phyloP scores from a whole-genome alignment of 1,139 yeast genomes.

The Kodamaea ohmeri region DNA sequence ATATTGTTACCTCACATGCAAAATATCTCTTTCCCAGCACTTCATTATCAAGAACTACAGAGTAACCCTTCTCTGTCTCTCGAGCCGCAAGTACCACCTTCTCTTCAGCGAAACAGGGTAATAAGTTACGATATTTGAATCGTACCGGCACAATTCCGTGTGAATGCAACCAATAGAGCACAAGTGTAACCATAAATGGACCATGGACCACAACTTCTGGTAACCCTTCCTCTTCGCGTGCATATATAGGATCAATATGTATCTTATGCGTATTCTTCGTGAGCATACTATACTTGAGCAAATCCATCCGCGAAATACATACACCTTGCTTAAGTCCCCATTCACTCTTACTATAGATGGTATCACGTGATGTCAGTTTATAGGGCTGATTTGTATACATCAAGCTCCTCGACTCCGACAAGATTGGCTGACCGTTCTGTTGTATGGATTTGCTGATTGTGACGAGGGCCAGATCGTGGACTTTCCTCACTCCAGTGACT shows the following conservation, averaged over 20 bases:
- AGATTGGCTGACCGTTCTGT: constrained; percentile 7
- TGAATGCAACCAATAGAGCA: constrained; percentile 46
- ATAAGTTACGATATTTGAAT: constrained; percentile 49
- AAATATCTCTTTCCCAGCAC: constrained; percentile 10
- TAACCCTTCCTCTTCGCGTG: constrained; percentile 53
- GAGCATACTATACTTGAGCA: constrained; percentile 66
- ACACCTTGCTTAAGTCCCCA: no score
- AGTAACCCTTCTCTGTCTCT: not conserved
- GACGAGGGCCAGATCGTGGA: constrained; percentile 43
- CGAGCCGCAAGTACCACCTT: constrained; percentile 7
- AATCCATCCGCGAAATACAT: constrained; percentile 16
- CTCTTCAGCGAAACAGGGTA: constrained; percentile 43
- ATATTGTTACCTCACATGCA: constrained; percentile 6
- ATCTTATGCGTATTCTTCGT: constrained; percentile 81
- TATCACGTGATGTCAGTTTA: not conserved
- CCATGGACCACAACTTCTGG: constrained; percentile 73
- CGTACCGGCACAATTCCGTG: constrained; percentile 14
- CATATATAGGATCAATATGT: constrained; percentile 64
- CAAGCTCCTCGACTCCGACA: constrained; percentile 33
- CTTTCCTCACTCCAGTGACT: constrained; percentile 32
- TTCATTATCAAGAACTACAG: constrained; percentile 8
- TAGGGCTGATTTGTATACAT: constrained; percentile 35
- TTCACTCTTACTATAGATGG: no score
- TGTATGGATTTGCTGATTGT: constrained; percentile 40
- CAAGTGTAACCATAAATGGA: constrained; percentile 65